Evolutionary conservation across 345 rosid species (phyloP).

Genomic region (Eutrema heterophyllum): DNA sequence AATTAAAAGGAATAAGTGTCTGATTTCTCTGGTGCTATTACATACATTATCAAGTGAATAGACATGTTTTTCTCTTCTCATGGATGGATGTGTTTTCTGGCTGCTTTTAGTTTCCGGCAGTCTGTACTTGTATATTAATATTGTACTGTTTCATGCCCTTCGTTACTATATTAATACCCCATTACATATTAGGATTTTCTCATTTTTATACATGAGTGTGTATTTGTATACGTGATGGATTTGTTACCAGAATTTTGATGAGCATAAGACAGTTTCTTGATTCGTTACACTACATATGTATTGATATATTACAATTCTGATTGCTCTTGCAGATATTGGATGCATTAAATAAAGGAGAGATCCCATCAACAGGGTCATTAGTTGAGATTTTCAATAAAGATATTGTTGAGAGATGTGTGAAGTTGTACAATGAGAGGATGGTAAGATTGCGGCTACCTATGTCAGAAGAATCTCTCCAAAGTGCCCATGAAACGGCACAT

Average conservation of each 20-base stretch:
- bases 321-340: conserved; percentile 72
- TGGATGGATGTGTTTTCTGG: neutral
- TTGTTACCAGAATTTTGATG: neutral
- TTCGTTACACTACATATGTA: neutral
- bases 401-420: conserved; percentile 81
- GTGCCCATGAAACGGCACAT: conserved; percentile 58
- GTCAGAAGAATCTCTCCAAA: conserved; percentile 56
- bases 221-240: neutral
- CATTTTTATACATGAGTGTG: neutral
- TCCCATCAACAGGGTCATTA: conserved; percentile 97
- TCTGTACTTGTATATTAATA: neutral
- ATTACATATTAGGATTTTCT: neutral
- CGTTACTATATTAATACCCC: neutral
- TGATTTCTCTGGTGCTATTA: neutral
- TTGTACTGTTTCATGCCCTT: neutral
- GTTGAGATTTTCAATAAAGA: conserved; percentile 97
- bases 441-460: conserved; percentile 60
- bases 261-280: neutral
- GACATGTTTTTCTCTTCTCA: neutral
- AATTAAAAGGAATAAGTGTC: neutral
- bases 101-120: neutral
- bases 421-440: conserved; percentile 70
- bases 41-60: neutral
- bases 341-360: conserved; percentile 98
- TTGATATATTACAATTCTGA: conserved; percentile 1